These are phyloP conservation scores for Firmiana major DNA, from an alignment of 345 rosid genomes.

Conservation along the genomic window DNA sequence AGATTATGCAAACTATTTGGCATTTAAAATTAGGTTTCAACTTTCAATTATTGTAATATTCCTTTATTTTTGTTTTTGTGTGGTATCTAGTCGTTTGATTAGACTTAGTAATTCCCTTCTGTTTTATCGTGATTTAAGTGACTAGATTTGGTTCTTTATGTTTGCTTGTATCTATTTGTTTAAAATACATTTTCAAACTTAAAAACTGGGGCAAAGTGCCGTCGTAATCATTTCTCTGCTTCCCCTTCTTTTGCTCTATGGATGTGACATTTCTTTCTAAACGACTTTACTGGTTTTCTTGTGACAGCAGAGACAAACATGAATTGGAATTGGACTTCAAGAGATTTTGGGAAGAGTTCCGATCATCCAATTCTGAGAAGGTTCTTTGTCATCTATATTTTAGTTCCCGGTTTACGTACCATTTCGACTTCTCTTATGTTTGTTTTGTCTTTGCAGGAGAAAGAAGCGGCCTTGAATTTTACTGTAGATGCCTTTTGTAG, in stretches of 20 bases:
- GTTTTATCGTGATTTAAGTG: background rate
- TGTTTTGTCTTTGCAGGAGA: constrained; percentile 68
- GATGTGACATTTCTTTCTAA: background rate
- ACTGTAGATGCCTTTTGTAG: constrained; percentile 94
- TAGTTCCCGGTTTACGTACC: constrained; percentile 5
- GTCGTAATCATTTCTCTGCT: background rate
- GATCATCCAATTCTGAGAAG: constrained; percentile 95
- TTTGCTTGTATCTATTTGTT: background rate
- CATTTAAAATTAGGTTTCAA: background rate
- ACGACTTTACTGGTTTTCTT: background rate
- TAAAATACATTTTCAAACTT: background rate
- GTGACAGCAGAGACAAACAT: constrained; percentile 61
- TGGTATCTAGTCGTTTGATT: background rate
- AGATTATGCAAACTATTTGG: background rate
- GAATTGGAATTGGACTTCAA: constrained; percentile 98
- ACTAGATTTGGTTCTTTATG: background rate
- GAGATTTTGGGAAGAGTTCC: constrained; percentile 98
- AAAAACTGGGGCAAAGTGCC: background rate
- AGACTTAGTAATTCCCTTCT: background rate
- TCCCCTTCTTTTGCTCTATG: background rate
- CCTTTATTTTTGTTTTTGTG: background rate
- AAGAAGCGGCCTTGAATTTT: constrained; percentile 90
- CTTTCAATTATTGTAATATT: background rate
- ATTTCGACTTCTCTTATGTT: background rate
- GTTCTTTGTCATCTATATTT: constrained; percentile 29